Evolutionary conservation across 306 rosid genomes (phyloP), one percentile per base, ranked within the genome.

Genomic region (Abrus precatorius): DNA sequence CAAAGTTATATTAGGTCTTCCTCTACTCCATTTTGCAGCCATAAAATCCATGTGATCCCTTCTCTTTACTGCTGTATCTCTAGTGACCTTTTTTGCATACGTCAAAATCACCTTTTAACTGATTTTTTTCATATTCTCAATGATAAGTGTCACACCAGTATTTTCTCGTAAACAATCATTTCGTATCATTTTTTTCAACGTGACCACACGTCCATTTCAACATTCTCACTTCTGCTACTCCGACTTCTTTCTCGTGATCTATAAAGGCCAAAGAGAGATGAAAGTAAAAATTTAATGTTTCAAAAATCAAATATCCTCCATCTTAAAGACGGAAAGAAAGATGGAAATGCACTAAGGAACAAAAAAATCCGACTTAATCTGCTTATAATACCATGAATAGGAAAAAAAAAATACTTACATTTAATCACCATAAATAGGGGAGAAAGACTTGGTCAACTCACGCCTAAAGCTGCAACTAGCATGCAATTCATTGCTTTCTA

Each of bases 391-490:
- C 6, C 41, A 49, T 4, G 59, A 63, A 80, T n/a, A 52, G 3
- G 36, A 41, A 40, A 38, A 29, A 29, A 43, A 12, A 3, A 54
- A 65, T 20, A 73, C 69, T 80, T 80, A 80, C 80, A 74, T 36
- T 53, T 32, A 45, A 64, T 53, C 49, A 34, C n/a, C 10, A 80
- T 36, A 40, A 6, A 64, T 32, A n/a, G n/a, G 41, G 55, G 50
- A 65, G 38, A 32, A 57, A 40, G 30, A 74, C 55, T 74, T 54
- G 41, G 34, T 65, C 32, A 29, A 36, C 45, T 55, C 69, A 81
- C 45, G 62, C 70, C 34, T 81, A 60, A 56, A n/a, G 48, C 45
- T 74, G 69, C 54, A 64, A 66, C 10, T 44, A 81, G 62, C 75
- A 66, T 66, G 67, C 9, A 36, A 7, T 72, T 62, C 9, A 50